Percentiles rank a stretch among this genome's conserved stretches.
Evolutionary conservation across 106 monocot species (phyloP).

Genomic region (Dactylorhiza incarnata): DNA sequence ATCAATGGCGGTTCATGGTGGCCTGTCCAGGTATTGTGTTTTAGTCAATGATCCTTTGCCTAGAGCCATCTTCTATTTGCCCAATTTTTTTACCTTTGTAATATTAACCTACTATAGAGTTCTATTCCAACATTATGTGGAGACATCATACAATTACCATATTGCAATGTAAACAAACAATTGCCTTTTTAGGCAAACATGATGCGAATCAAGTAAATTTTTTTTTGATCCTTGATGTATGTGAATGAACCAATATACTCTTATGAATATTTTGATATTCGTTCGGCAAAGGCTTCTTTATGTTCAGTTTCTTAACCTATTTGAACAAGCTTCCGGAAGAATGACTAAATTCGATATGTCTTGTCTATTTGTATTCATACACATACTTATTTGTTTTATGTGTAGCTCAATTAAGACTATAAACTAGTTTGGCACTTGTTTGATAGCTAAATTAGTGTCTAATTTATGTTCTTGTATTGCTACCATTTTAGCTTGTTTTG

Average conservation of each 20-base stretch:
- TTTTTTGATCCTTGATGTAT: not conserved
- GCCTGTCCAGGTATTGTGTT: constrained; percentile 7
- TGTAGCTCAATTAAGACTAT: not conserved
- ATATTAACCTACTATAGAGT: not conserved
- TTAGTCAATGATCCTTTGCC: not conserved
- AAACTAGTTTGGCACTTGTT: not conserved
- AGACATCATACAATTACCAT: not conserved
- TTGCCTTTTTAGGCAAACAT: not conserved
- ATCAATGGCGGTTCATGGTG: constrained; percentile 2
- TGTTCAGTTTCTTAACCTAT: no score
- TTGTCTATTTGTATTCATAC: not conserved
- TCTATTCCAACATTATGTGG: not conserved
- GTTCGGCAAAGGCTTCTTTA: not conserved
- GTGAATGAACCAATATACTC: not conserved
- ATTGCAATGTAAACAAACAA: not conserved
- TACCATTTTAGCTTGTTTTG: no score
- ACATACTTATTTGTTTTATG: not conserved
- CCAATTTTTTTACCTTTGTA: not conserved
- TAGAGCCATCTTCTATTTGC: not conserved
- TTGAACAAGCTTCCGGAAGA: no score
- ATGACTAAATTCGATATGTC: no score
- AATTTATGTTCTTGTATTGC: not conserved
- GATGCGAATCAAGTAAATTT: not conserved
- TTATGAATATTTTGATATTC: not conserved
- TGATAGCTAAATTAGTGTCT: not conserved